phyloP scores from a whole-genome alignment of 768 basidiomycete genomes.

The Galerina marginata region DNA sequence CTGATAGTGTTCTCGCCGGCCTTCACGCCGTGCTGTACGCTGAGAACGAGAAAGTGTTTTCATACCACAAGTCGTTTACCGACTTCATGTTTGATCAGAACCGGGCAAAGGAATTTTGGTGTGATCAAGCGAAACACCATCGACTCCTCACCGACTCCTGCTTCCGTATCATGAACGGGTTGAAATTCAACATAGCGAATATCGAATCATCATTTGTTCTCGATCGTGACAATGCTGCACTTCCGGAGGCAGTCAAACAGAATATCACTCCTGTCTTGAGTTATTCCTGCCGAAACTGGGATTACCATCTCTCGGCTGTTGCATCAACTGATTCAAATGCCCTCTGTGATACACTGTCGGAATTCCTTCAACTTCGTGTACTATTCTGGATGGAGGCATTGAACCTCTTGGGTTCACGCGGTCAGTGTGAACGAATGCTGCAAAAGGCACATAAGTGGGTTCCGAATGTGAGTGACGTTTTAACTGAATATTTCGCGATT shows the following conservation, averaged over 20 bases:
- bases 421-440: constrained; percentile 23
- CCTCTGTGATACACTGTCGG: constrained; percentile 10
- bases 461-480: not conserved
- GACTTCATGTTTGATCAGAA: constrained; percentile 14
- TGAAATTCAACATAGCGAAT: constrained; percentile 22
- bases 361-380: constrained; percentile 6
- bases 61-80: constrained; percentile 19
- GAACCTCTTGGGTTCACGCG: constrained; percentile 22
- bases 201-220: constrained; percentile 17
- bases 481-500: not conserved
- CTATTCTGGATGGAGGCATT: constrained; percentile 30
- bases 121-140: not conserved
- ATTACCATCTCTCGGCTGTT: constrained; percentile 8
- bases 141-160: constrained; percentile 8
- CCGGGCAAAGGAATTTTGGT: not conserved
- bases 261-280: constrained; percentile 16
- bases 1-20: constrained; percentile 2
- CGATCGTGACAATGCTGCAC: constrained; percentile 3
- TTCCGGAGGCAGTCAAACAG: not conserved
- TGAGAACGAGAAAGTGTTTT: not conserved
- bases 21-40: constrained; percentile 19
- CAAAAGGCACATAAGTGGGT: constrained; percentile 17
- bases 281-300: constrained; percentile 4
- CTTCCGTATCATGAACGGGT: constrained; percentile 11
- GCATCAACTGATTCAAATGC: not conserved